These are phyloP conservation scores for Salix brachista DNA, from an alignment of 345 rosid species.

Conservation along the genomic window DNA sequence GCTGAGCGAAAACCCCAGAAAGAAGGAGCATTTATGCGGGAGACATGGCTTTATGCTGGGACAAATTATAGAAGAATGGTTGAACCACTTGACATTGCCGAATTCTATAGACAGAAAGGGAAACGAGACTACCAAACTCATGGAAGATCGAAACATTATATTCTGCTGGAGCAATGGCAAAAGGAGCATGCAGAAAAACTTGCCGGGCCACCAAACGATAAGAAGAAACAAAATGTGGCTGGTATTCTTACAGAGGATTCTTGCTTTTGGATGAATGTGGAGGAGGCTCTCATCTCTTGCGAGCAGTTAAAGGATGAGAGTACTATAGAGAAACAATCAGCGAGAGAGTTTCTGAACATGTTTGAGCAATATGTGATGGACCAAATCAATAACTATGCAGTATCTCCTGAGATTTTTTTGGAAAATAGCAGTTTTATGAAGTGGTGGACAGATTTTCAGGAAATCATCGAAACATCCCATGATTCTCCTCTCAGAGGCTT, in stretches of 20 bases:
- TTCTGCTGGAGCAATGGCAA: constrained; percentile 50
- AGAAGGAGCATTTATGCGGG: constrained; percentile 24
- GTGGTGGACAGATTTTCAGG: constrained; percentile 58
- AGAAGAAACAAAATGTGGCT: constrained; percentile 23
- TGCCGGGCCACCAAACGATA: background rate
- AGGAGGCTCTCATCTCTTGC: constrained; percentile 14
- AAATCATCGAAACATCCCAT: background rate
- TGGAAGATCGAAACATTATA: constrained; percentile 50
- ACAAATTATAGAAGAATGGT: constrained; percentile 58
- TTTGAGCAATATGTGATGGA: constrained; percentile 46
- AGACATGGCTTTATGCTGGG: constrained; percentile 41
- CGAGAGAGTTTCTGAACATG: background rate
- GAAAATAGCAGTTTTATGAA: constrained; percentile 52
- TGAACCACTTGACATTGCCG: constrained; percentile 78
- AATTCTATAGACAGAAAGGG: constrained; percentile 33
- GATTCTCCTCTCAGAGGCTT: constrained; percentile 28
- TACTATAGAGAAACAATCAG: background rate
- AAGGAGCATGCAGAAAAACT: constrained; percentile 1
- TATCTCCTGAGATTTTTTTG: constrained; percentile 68
- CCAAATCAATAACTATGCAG: constrained; percentile 33
- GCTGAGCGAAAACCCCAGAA: constrained; percentile 50
- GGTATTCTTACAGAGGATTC: constrained; percentile 49
- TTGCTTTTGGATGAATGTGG: constrained; percentile 83
- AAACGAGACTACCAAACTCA: constrained; percentile 20
- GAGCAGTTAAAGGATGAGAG: constrained; percentile 8